A percentile compares a stretch with the other conserved stretches of the same genome.
phyloP scores from a whole-genome alignment of 805 yeast genomes.

The Tanozyma kutaoensis region DNA sequence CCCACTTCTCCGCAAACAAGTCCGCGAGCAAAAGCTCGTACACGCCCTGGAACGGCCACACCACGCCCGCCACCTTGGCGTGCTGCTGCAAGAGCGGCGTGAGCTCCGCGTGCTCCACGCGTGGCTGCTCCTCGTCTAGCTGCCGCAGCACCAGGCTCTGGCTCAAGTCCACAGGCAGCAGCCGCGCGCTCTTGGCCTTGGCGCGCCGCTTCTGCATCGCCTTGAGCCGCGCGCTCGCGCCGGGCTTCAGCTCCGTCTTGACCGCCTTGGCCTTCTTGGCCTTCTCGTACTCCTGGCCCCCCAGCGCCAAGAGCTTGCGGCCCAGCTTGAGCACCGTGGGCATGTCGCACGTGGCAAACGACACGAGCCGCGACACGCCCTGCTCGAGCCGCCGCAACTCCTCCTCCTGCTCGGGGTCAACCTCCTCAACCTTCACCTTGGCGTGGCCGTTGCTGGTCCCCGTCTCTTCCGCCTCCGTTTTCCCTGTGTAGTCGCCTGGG shows the following conservation, averaged over 20 bases:
- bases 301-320: slow-evolving; percentile 48
- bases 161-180: slow-evolving; percentile 34
- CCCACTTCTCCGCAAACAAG: slow-evolving; percentile 82
- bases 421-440: no score
- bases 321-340: slow-evolving; percentile 36
- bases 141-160: slow-evolving; percentile 16
- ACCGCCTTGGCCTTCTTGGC: slow-evolving; percentile 1
- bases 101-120: slow-evolving; percentile 50
- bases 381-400: slow-evolving; percentile 27
- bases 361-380: slow-evolving; percentile 22
- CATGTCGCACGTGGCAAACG: slow-evolving; percentile 39
- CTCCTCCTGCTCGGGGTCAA: slow-evolving; percentile 27
- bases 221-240: slow-evolving; percentile 63
- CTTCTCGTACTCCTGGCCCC: slow-evolving; percentile 29
- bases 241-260: slow-evolving; percentile 2
- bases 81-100: slow-evolving; percentile 61
- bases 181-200: slow-evolving; percentile 42
- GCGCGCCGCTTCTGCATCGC: slow-evolving; percentile 94
- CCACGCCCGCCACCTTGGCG: slow-evolving; percentile 55
- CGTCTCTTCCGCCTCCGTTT: slow-evolving; percentile 13
- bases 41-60: slow-evolving; percentile 93
- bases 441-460: no score
- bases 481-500: slow-evolving; percentile 5
- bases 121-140: slow-evolving; percentile 61
- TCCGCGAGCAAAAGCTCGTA: slow-evolving; percentile 72